Conservation (phyloP, 257 asterid species). For the Nicotiana benthamiana region DNA sequence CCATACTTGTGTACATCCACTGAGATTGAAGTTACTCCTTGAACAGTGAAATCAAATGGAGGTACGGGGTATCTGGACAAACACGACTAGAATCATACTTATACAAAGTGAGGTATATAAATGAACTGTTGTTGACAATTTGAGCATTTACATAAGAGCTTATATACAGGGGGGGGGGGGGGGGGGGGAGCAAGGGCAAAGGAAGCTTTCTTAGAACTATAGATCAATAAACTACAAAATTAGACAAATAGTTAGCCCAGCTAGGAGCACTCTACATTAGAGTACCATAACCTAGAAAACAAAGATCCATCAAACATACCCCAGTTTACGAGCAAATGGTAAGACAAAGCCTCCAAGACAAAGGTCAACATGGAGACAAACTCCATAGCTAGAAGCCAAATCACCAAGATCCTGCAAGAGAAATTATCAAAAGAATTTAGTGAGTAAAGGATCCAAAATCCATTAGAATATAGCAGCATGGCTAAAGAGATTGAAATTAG, state of each 20-base stretch:
- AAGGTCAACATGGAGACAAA: slow-evolving; percentile 94
- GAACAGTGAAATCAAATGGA: slow-evolving; percentile 83
- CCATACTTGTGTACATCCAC: slow-evolving; percentile 99
- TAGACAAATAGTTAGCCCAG: neutral
- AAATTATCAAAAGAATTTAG: neutral
- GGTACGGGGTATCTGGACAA: slow-evolving; percentile 78
- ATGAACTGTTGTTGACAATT: neutral
- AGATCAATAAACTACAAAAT: neutral
- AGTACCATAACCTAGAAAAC: neutral
- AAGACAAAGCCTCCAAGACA: slow-evolving; percentile 98
- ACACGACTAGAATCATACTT: neutral
- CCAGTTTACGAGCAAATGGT: slow-evolving; percentile 97
- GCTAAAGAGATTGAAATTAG: neutral
- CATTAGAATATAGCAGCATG: neutral
- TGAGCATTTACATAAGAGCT: neutral
- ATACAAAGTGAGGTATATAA: neutral
- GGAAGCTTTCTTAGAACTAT: neutral
- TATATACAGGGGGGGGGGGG: neutral
- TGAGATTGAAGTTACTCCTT: slow-evolving; percentile 93
- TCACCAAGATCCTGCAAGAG: slow-evolving; percentile 82
- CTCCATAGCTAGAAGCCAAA: slow-evolving; percentile 51
- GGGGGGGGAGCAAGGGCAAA: neutral
- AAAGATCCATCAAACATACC: slow-evolving; percentile 39
- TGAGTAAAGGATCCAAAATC: neutral
- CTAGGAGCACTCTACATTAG: slow-evolving; percentile 1